Base-by-base conservation (phyloP, 2,329 filamentous ascomycete species). In the Pezicula neosporulosa region DNA sequence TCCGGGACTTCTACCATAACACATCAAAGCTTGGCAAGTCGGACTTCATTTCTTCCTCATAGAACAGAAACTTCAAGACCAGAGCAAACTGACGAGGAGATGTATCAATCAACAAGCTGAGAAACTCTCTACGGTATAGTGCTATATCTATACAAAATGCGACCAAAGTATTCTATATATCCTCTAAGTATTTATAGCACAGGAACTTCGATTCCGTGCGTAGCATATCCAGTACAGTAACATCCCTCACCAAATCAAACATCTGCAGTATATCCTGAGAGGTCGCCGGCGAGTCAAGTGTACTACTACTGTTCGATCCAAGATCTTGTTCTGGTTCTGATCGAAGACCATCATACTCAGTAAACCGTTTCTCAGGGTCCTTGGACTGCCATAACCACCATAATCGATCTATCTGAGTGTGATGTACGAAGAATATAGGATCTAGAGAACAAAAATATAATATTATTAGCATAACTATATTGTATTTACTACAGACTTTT, bases 351-450 rank as follows among this genome's bases (percentile, higher is more conserved):
- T 50, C 19, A 52, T 64, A 52, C 47, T 59, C 48, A 49, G 15
- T 6, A 18, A 24, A 12, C 18, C 54, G 52, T 30, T 16, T 37
- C 13, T n/a, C 7, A 21, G 30, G 21, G 53, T 38, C 51, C 3
- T 2, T 44, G 52, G 38, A 19, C n/a, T 68, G 63, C 68, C 68
- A 69, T 16, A 55, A 53, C 53, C 64, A 55, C 61, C 59, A 68
- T 21, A 56, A 24, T 2, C 51, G 46, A 35, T 60, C 57, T 6
- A 59, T 28, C 37, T 55, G 56, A 16, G 54, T 54, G 43, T 60
- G 57, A 38, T 60, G 57, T 5, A 60, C 41, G 21, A 60, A 69
- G 49, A 69, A 70, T 15, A 70, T 37, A 1, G 66, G 57, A 35
- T 60, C 57, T 79, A 4, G 4, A 13, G 7, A 15, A 9, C 33